Evolutionary conservation across 176 grass and related monocot genomes (phyloP).

Genomic region (Musa acuminata): DNA sequence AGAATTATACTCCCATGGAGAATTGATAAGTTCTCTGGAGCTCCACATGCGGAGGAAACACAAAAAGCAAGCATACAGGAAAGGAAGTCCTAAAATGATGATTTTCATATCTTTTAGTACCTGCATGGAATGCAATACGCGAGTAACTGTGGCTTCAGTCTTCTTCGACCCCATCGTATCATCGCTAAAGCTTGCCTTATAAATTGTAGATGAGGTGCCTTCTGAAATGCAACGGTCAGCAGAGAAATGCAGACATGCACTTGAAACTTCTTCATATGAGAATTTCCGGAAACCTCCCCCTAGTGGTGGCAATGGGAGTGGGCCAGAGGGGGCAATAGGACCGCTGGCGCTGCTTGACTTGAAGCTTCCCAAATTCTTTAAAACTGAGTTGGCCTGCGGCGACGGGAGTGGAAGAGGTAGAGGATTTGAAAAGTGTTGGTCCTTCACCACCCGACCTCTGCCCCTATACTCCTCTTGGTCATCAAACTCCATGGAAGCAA

Average conservation of each 20-base stretch:
- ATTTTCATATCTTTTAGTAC: constrained; percentile 26
- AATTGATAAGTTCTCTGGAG: no score
- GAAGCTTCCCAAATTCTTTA: constrained; percentile 67
- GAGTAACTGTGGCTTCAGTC: constrained; percentile 68
- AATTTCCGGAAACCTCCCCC: constrained; percentile 53
- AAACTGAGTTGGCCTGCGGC: constrained; percentile 27
- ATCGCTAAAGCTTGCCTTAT: constrained; percentile 75
- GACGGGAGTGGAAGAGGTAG: constrained; percentile 85
- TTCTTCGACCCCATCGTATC: constrained; percentile 38
- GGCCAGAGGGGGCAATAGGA: constrained; percentile 42
- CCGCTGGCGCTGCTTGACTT: constrained; percentile 46
- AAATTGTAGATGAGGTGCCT: constrained; percentile 53
- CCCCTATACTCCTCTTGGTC: constrained; percentile 59
- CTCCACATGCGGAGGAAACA: background rate
- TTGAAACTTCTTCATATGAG: constrained; percentile 63
- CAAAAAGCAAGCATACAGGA: background rate
- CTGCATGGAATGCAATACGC: constrained; percentile 53
- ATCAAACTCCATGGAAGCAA: constrained; percentile 39
- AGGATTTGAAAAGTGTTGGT: constrained; percentile 62
- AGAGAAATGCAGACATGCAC: constrained; percentile 71
- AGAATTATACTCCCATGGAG: no score
- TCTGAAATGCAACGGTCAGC: constrained; percentile 48
- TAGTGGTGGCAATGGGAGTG: constrained; percentile 68
- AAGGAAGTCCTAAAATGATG: background rate
- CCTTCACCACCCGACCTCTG: constrained; percentile 38